These are phyloP conservation scores for Trichoderma virens DNA, from an alignment of 495 filamentous ascomycete species.

Conservation along the genomic window DNA sequence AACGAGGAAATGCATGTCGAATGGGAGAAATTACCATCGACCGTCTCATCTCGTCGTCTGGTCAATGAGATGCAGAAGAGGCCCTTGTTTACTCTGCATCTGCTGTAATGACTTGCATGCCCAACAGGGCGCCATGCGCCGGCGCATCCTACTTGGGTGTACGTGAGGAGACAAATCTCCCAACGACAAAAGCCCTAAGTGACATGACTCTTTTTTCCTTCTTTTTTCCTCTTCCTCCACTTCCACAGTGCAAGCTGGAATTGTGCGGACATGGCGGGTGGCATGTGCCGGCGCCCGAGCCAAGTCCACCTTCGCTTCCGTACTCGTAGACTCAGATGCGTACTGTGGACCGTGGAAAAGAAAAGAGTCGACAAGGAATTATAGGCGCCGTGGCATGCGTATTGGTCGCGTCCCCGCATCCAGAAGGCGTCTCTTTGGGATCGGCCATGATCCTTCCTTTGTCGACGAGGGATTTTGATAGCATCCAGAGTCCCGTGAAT, in stretches of 20 bases:
- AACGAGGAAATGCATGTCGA: neutral
- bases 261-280: slow-evolving; percentile 2
- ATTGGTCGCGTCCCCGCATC: neutral
- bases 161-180: neutral
- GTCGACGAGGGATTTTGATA: slow-evolving; percentile 5
- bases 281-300: slow-evolving; percentile 1
- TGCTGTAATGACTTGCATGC: slow-evolving; percentile 3
- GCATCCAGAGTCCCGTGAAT: neutral
- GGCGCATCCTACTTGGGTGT: neutral
- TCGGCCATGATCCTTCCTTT: neutral
- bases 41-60: slow-evolving; percentile 4
- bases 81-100: slow-evolving; percentile 1
- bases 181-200: neutral
- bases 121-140: slow-evolving; percentile 3
- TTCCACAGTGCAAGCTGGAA: slow-evolving; percentile 4
- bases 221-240: neutral
- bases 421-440: neutral
- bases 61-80: neutral
- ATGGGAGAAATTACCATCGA: neutral
- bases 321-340: neutral
- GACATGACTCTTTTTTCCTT: neutral
- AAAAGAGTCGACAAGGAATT: neutral
- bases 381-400: neutral
- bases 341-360: neutral
- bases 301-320: neutral